phyloP scores from a whole-genome alignment of 2,329 filamentous ascomycete species.

The Colletotrichum liaoningense region DNA sequence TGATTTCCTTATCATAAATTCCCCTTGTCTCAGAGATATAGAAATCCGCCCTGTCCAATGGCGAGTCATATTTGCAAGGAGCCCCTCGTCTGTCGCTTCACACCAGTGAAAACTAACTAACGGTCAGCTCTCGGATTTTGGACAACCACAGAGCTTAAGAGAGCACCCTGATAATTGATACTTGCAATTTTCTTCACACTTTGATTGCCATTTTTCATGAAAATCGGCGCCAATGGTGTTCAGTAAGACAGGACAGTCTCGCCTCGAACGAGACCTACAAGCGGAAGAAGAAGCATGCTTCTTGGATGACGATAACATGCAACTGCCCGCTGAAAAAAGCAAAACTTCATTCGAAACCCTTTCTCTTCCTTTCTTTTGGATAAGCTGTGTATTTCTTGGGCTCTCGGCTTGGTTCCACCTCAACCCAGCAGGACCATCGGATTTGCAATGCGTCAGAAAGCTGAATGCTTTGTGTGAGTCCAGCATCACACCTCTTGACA shows the following conservation, averaged over 20 bases:
- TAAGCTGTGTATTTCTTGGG: not conserved
- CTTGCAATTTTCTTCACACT: not conserved
- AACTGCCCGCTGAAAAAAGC: not conserved
- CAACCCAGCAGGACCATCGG: slow-evolving; percentile 2
- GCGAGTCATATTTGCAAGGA: slow-evolving; percentile 4
- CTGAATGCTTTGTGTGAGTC: slow-evolving; percentile 7
- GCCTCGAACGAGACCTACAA: not conserved
- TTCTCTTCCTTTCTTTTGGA: not conserved
- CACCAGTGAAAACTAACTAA: not conserved
- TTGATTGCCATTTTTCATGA: not conserved
- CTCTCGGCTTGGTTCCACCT: slow-evolving; percentile 1
- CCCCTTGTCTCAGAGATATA: not conserved
- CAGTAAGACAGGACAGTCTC: not conserved
- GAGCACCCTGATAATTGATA: not conserved
- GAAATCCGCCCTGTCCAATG: not conserved
- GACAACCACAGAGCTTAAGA: not conserved
- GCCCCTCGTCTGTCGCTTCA: not conserved
- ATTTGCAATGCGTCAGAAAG: slow-evolving; percentile 5
- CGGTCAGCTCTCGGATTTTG: not conserved
- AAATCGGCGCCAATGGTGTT: not conserved
- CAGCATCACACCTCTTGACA: not conserved
- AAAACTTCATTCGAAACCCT: not conserved
- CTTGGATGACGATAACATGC: not conserved
- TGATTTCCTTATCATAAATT: not conserved
- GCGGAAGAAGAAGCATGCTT: slow-evolving; percentile 1